A percentile compares a stretch with the other conserved stretches of the same genome.
phyloP scores from a whole-genome alignment of 352 stramenopile genomes.

The Globisporangium takayamanum region DNA sequence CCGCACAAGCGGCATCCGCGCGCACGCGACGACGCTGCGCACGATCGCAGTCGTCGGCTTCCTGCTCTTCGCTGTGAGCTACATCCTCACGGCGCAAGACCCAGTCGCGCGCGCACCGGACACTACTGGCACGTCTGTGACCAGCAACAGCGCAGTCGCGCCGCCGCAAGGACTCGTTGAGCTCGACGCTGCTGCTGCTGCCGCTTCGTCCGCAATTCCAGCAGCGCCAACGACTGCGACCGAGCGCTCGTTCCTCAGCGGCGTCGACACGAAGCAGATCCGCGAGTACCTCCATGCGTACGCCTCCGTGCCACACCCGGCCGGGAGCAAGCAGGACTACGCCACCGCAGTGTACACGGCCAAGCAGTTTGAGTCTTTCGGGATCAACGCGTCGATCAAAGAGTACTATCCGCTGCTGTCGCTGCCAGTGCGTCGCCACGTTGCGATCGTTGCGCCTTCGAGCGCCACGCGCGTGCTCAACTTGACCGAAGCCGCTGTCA shows the following conservation, averaged over 20 bases:
- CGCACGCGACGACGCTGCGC: slow-evolving; percentile 14
- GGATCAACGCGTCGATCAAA: slow-evolving; percentile 56
- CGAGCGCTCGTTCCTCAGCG: slow-evolving; percentile 20
- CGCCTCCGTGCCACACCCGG: slow-evolving; percentile 37
- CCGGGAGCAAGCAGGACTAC: slow-evolving; percentile 48
- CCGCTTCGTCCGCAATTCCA: not conserved
- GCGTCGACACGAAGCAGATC: slow-evolving; percentile 23
- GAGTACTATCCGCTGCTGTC: slow-evolving; percentile 73
- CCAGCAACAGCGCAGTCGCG: not conserved
- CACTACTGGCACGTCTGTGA: too few relatives aligned
- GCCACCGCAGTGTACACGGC: slow-evolving; percentile 53
- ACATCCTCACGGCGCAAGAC: slow-evolving; percentile 18
- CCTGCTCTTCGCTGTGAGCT: slow-evolving; percentile 25
- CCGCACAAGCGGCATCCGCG: not conserved
- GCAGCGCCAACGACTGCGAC: not conserved
- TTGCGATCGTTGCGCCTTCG: slow-evolving; percentile 41
- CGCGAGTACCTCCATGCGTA: slow-evolving; percentile 40
- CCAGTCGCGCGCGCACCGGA: not conserved
- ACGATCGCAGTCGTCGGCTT: slow-evolving; percentile 20
- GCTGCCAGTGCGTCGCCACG: slow-evolving; percentile 33
- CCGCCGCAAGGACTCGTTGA: not conserved
- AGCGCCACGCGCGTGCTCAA: slow-evolving; percentile 28
- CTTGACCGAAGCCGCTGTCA: slow-evolving; percentile 50
- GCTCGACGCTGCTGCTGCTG: not conserved
- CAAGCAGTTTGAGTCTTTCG: slow-evolving; percentile 45